Evolutionary conservation across 2,329 filamentous ascomycete genomes (phyloP).

Genomic region (Diaporthe sp.): DNA sequence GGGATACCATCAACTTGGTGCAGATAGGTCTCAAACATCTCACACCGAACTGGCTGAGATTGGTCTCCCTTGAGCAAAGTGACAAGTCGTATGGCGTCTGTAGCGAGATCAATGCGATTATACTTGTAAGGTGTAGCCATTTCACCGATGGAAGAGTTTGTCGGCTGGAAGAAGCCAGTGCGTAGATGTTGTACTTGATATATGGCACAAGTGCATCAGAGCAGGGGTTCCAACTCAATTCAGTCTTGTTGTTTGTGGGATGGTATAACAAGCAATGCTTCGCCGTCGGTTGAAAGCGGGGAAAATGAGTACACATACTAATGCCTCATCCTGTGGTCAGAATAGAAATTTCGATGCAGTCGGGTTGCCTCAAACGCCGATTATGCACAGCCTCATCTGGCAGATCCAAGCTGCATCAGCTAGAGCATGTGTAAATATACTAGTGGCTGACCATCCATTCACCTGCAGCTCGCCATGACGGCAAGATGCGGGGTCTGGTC

Average conservation of each 20-base stretch:
- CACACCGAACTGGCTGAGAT: not conserved
- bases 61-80: not conserved
- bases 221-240: too few species aligned
- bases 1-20: not conserved
- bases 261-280: too few species aligned
- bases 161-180: too few species aligned
- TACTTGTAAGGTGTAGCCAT: not conserved
- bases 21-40: not conserved
- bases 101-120: not conserved
- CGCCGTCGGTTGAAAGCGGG: too few species aligned
- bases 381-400: not conserved
- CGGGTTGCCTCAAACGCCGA: not conserved
- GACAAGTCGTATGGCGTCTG: not conserved
- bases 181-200: too few species aligned
- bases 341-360: not conserved
- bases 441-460: not conserved
- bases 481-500: not conserved
- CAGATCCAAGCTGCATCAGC: fast-evolving
- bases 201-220: too few species aligned
- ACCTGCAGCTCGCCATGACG: not conserved
- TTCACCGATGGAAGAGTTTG: not conserved
- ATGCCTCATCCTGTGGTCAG: too few species aligned
- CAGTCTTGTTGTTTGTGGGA: too few species aligned
- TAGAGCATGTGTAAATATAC: not conserved
- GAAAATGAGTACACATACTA: too few species aligned